Base-by-base conservation (phyloP, 805 yeast species). In the Saccharomyces paradoxus region DNA sequence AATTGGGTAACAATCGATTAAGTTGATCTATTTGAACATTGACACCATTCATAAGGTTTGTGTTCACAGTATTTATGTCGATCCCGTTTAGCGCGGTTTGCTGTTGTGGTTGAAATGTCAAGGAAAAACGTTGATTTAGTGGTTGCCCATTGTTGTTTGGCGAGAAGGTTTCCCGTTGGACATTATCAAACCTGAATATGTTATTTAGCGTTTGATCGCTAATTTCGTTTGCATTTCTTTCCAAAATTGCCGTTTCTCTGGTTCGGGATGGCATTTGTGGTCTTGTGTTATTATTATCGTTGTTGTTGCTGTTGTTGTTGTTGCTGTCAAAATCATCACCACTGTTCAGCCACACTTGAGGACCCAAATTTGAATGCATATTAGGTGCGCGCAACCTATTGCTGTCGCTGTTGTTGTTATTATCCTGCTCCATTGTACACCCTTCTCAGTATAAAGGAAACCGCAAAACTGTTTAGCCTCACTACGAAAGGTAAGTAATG, bases 251-350 rank as follows among this genome's bases (percentile, higher is more conserved):
- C 10, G 22, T 14, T 26, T 46, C 30, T 14, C 49, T 27, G 10
- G 28, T 46, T 24, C 49, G 28, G 10, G 17, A 26, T n/a, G 44
- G 44, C 44, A 37, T 37, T 37, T 31, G 28, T 49, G 41, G 37
- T 49, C 47, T 49, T 31, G 17, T 31, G 51, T 21, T 31, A 31
- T n/a, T 46, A 49, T 12, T 41, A 7, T 57, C 55, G 22, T 58
- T 58, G 26, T 54, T 58, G 41, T 57, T 56, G 10, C 50, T 50
- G 41, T 54, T 55, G 46, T 54, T 58, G 28, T 56, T 58, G 10
- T 50, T 50, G 12, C 4, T 37, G 17, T 37, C 22, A 21, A 21
- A 37, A 37, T 37, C 24, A 17, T 1, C 17, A 17, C 22, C 17
- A 17, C 2, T 17, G 17, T 21, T 37, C 24, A 37, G 24, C 44